Evolutionary conservation across 352 stramenopile species (phyloP), one percentile per base, ranked within the genome.

Genomic region (Plasmopara muralis): DNA sequence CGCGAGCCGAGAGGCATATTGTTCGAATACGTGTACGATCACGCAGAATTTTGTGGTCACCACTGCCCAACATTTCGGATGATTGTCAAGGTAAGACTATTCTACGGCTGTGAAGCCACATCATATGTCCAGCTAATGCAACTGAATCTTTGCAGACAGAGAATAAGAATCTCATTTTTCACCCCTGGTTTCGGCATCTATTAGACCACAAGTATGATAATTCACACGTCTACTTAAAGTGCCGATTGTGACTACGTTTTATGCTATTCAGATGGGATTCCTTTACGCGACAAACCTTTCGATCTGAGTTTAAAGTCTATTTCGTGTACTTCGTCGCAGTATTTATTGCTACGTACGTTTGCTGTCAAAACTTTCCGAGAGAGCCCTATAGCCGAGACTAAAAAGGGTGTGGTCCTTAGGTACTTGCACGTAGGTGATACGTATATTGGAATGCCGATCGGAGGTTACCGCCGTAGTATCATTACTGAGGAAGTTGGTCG

Each of bases 1-100:
- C 83, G 77, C 33, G 80, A 91, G 18, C 77, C 81, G 0, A 91
- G 87, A 51, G 81, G 78, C 12, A 87, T 91, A 41, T 48, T 91
- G 37, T 89, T 87, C 57, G 81, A 91, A 56, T 91, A 89, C 43
- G 53, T 80, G n/a, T 91, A 89, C 49, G 78, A 91, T 31, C 66
- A 87, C 40, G 75, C 80, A 18, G 81, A 91, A 52, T 83, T 85
- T 33, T 62, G 72, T 0, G 74, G 76, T 29, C 63, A 77, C 2
- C 52, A 59, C 4, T 89, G 81, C 37, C 72, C 74, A 20, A 88
- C 81, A 9, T 48, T 91, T 14, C 56, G 57, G 35, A 49, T 87
- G 9, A 82, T 91, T 14, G 50, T 88, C 0, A 57, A 89, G 66
- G 81, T 91, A 52, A 6, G 56, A 5, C 13, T 12, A 29, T 50